phyloP scores from a whole-genome alignment of 2,329 filamentous ascomycete species.

The Beauveria scarabaeidicola region DNA sequence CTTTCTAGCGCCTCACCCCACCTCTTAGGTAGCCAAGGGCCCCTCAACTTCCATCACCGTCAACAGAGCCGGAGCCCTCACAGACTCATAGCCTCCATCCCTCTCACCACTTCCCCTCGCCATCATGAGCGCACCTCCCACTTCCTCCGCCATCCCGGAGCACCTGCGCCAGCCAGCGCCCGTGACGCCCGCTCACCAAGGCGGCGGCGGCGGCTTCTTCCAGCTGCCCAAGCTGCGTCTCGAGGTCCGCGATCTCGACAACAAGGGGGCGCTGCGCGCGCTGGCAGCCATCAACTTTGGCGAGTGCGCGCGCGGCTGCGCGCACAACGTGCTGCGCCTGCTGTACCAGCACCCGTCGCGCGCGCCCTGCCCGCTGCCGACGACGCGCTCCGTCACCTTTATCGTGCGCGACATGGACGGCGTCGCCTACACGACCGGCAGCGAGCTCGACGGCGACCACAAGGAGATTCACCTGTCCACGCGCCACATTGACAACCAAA shows the following conservation, averaged over 20 bases:
- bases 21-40: not conserved
- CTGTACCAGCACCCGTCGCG: constrained; percentile 54
- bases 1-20: constrained; percentile 2
- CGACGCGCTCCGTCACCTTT: constrained; percentile 80
- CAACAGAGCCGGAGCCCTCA: not conserved
- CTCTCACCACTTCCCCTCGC: not conserved
- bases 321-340: constrained; percentile 58
- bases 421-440: constrained; percentile 81
- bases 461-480: constrained; percentile 90
- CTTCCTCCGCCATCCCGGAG: constrained; percentile 9
- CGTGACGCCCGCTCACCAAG: not conserved
- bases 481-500: constrained; percentile 54
- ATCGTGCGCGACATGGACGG: constrained; percentile 71
- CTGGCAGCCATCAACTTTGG: constrained; percentile 56
- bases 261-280: constrained; percentile 58
- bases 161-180: not conserved
- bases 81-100: not conserved
- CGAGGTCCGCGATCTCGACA: constrained; percentile 48
- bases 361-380: constrained; percentile 36
- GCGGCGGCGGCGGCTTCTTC: constrained; percentile 20
- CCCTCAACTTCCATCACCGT: not conserved
- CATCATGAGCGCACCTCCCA: not conserved
- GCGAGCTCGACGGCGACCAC: constrained; percentile 71
- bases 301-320: constrained; percentile 51
- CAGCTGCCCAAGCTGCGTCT: constrained; percentile 49